Percentiles rank a stretch among this genome's conserved stretches.
These are phyloP conservation scores for Pseudogymnoascus sp. DNA, from an alignment of 2,329 filamentous ascomycete species.

Conservation along the genomic window DNA sequence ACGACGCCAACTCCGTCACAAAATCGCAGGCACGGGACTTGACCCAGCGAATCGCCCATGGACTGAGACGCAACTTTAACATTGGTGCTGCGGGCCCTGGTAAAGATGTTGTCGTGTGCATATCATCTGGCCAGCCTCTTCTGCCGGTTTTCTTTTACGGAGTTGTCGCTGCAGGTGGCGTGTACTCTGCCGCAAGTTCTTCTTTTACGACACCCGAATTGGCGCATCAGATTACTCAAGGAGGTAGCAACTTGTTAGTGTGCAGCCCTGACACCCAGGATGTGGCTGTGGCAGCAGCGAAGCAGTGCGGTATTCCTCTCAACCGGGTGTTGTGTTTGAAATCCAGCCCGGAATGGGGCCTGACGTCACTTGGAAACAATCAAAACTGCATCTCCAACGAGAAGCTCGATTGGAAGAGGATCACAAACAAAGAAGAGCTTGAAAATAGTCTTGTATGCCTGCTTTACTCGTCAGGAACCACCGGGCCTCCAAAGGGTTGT, in stretches of 20 bases:
- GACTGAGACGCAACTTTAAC: conserved; percentile 45
- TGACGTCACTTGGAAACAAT: conserved; percentile 58
- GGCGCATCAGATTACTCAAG: conserved; percentile 65
- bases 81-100: conserved; percentile 43
- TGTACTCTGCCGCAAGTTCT: conserved; percentile 73
- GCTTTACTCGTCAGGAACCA: conserved; percentile 76
- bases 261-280: conserved; percentile 56
- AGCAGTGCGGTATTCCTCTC: conserved; percentile 46
- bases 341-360: conserved; percentile 35
- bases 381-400: conserved; percentile 35
- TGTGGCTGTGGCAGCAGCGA: conserved; percentile 46
- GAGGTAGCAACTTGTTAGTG: conserved; percentile 61
- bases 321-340: conserved; percentile 60
- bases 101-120: conserved; percentile 49
- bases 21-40: conserved; percentile 43
- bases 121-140: conserved; percentile 50
- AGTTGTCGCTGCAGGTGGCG: conserved; percentile 66
- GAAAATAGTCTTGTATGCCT: conserved; percentile 52
- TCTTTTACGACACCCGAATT: conserved; percentile 63
- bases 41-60: conserved; percentile 47
- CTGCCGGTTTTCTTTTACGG: conserved; percentile 63
- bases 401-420: conserved; percentile 51
- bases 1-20: conserved; percentile 47
- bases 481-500: conserved; percentile 65
- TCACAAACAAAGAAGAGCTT: conserved; percentile 47